Conservation (phyloP, 441 rosid species). For the Euphorbia schlechtendalii region DNA sequence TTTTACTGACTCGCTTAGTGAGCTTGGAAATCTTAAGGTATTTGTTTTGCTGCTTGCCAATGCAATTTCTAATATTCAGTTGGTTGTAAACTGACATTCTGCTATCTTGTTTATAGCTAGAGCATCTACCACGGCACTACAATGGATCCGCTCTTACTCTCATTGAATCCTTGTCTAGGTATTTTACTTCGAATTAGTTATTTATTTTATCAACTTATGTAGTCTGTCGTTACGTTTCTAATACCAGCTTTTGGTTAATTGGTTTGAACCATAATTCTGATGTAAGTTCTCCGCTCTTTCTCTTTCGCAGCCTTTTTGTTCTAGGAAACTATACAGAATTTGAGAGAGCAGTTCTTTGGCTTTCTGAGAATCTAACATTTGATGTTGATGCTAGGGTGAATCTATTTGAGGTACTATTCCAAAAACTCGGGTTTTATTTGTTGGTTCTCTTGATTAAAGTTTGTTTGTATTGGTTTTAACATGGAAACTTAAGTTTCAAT, state of each 20-base stretch:
- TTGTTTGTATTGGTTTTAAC: not conserved
- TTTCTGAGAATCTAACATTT: constrained; percentile 71
- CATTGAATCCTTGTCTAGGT: constrained; percentile 91
- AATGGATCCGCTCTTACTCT: constrained; percentile 88
- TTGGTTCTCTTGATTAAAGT: too few species aligned
- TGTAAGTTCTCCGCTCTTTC: constrained; percentile 15
- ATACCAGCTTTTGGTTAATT: not conserved
- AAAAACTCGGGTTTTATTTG: too few species aligned
- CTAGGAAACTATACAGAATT: constrained; percentile 87
- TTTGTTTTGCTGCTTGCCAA: not conserved
- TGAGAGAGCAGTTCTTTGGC: constrained; percentile 76
- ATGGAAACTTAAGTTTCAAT: too few species aligned
- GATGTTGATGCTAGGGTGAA: constrained; percentile 82
- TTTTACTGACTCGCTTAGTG: constrained; percentile 85
- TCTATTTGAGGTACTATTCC: constrained; percentile 69
- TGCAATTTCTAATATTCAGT: not conserved
- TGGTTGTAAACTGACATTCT: constrained; percentile 6
- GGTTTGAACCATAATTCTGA: constrained; percentile 13
- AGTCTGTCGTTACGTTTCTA: too few species aligned
- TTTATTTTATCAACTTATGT: not conserved
- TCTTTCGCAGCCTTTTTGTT: constrained; percentile 66
- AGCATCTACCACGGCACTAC: constrained; percentile 74
- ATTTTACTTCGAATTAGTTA: constrained; percentile 12
- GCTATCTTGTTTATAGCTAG: constrained; percentile 53
- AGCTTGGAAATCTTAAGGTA: constrained; percentile 94